A percentile compares a stretch with the other conserved stretches of the same genome.
These are phyloP conservation scores for Strobilomyces confusus DNA, from an alignment of 768 basidiomycete genomes.

Conservation along the genomic window DNA sequence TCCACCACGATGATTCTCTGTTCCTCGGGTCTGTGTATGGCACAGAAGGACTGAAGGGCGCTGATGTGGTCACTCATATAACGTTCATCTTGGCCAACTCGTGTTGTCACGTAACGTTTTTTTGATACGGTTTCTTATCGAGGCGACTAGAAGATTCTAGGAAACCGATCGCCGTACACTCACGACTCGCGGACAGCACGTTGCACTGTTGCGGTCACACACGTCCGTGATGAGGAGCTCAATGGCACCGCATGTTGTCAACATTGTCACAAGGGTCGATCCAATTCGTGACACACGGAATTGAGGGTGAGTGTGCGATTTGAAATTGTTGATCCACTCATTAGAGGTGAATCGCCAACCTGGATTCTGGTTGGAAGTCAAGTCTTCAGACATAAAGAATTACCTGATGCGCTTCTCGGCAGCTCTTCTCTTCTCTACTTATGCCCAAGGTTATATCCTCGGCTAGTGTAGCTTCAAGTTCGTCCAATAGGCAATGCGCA, in stretches of 20 bases:
- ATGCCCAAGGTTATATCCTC: not conserved
- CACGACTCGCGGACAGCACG: not conserved
- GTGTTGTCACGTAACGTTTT: not conserved
- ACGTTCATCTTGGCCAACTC: not conserved
- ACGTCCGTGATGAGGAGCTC: not conserved
- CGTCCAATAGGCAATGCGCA: not conserved
- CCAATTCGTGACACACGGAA: no score
- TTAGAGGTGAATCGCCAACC: not conserved
- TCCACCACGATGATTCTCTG: not conserved
- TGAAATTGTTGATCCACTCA: no score
- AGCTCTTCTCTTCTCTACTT: not conserved
- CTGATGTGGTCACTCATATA: not conserved
- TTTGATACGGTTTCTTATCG: not conserved
- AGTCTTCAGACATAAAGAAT: not conserved
- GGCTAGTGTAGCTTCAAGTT: not conserved
- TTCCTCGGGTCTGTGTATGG: not conserved
- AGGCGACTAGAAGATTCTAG: not conserved
- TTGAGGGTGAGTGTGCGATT: no score
- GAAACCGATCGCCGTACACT: not conserved
- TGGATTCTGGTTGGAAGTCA: not conserved
- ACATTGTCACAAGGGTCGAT: no score
- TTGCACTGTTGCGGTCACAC: not conserved
- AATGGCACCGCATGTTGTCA: not conserved
- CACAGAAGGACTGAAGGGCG: not conserved
- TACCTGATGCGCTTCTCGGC: not conserved